A percentile compares a stretch with the other conserved stretches of the same genome.
phyloP scores from a whole-genome alignment of 2,329 filamentous ascomycete genomes.

The Colletotrichum liaoningense region DNA sequence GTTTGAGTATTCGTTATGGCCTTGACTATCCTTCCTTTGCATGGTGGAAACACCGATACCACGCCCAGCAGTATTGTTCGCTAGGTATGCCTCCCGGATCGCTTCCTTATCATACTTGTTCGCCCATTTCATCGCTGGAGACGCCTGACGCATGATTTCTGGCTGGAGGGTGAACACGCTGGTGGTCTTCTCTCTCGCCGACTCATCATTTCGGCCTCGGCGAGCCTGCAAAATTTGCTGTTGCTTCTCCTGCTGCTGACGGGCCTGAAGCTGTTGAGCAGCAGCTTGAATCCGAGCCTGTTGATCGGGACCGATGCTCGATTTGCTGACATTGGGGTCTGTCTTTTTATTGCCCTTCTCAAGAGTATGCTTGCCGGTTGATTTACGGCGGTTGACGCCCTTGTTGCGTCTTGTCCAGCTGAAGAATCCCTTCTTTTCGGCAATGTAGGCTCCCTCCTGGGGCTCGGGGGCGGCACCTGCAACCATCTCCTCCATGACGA shows the following conservation, averaged over 20 bases:
- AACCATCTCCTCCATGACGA: slow-evolving; percentile 96
- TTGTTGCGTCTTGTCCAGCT: slow-evolving; percentile 82
- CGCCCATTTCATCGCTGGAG: slow-evolving; percentile 96
- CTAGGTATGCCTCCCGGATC: slow-evolving; percentile 87
- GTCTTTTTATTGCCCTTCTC: slow-evolving; percentile 57
- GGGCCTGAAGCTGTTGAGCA: slow-evolving; percentile 83
- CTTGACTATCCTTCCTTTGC: slow-evolving; percentile 51
- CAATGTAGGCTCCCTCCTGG: slow-evolving; percentile 87
- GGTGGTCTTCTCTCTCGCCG: slow-evolving; percentile 79
- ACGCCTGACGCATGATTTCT: slow-evolving; percentile 85
- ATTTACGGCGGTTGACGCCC: slow-evolving; percentile 74
- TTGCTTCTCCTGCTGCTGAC: slow-evolving; percentile 68
- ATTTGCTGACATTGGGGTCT: slow-evolving; percentile 72
- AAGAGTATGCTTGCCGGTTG: slow-evolving; percentile 71
- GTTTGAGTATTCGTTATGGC: slow-evolving; percentile 41
- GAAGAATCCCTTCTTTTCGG: slow-evolving; percentile 95
- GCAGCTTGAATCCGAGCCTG: slow-evolving; percentile 94
- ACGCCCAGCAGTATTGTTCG: slow-evolving; percentile 77
- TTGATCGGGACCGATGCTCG: slow-evolving; percentile 88
- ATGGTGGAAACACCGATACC: slow-evolving; percentile 64
- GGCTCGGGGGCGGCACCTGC: slow-evolving; percentile 91
- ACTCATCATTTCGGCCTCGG: slow-evolving; percentile 67
- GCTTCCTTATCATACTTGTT: slow-evolving; percentile 93
- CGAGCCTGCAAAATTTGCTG: slow-evolving; percentile 49
- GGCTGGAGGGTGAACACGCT: slow-evolving; percentile 92